Evolutionary conservation across 345 rosid genomes (phyloP).

Genomic region (Rubroshorea leprosula): DNA sequence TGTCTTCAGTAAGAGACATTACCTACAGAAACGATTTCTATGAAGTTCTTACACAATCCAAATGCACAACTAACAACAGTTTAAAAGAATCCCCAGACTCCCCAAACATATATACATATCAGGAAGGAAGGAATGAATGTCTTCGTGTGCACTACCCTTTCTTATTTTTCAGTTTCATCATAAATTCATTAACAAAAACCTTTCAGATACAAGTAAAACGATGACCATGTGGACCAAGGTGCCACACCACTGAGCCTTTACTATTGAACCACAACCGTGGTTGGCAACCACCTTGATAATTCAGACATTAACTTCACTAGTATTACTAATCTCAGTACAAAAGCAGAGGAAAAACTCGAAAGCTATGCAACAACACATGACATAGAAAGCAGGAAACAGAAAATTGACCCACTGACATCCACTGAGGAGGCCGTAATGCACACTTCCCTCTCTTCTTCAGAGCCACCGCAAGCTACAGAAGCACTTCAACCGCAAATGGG

Average conservation of each 20-base stretch:
- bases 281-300: too few species aligned
- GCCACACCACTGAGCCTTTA: too few species aligned
- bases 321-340: not conserved
- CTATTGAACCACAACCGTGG: too few species aligned
- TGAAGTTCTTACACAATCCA: not conserved
- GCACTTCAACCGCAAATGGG: conserved; percentile 66
- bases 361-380: too few species aligned
- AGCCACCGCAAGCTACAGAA: conserved; percentile 89
- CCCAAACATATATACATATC: conserved; percentile 86
- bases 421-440: conserved; percentile 57
- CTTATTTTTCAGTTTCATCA: too few species aligned
- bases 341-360: too few species aligned
- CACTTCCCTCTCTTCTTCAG: conserved; percentile 91
- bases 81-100: conserved; percentile 19
- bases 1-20: conserved; percentile 82
- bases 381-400: not conserved
- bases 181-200: too few species aligned
- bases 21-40: conserved; percentile 37
- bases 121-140: too few species aligned
- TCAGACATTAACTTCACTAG: not conserved
- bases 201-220: too few species aligned
- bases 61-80: conserved; percentile 9
- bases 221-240: too few species aligned
- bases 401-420: conserved; percentile 78
- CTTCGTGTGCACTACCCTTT: conserved; percentile 83